These are phyloP conservation scores for Polytolypa hystricis DNA, from an alignment of 2,329 filamentous ascomycete genomes.

Conservation along the genomic window DNA sequence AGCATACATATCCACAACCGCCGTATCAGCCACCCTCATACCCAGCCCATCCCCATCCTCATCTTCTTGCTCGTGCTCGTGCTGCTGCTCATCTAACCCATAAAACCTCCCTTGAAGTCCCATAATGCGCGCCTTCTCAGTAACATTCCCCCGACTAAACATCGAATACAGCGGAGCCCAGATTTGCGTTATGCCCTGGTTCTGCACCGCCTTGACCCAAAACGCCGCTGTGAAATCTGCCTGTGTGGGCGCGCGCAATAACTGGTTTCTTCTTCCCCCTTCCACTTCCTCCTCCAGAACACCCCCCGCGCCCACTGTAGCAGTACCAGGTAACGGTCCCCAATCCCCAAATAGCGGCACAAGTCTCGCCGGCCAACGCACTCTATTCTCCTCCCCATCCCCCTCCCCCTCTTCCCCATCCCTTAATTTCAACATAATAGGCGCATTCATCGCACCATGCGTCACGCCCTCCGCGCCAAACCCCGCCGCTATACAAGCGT, in stretches of 20 bases:
- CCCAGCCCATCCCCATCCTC: conserved; percentile 8
- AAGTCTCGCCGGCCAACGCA: conserved; percentile 62
- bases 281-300: conserved; percentile 4
- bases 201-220: conserved; percentile 70
- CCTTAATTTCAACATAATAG: conserved; percentile 35
- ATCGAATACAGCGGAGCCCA: conserved; percentile 90
- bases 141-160: conserved; percentile 86
- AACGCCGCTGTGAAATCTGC: conserved; percentile 56
- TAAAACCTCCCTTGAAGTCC: conserved; percentile 28
- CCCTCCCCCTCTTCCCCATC: conserved; percentile 27
- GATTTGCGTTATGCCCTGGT: conserved; percentile 63
- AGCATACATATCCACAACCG: conserved; percentile 68
- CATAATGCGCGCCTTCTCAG: conserved; percentile 72
- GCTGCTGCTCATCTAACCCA: conserved; percentile 22
- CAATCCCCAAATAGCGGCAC: conserved; percentile 64
- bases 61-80: too few species aligned
- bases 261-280: conserved; percentile 13
- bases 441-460: conserved; percentile 49
- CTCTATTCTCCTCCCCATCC: conserved; percentile 49
- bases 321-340: conserved; percentile 38
- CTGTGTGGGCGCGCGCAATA: too few species aligned
- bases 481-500: conserved; percentile 28
- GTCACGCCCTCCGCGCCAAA: conserved; percentile 34
- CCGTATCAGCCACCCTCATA: conserved; percentile 19
- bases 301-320: conserved; percentile 12